A percentile compares a stretch with the other conserved stretches of the same genome.
phyloP scores from a whole-genome alignment of 75 land plant genomes.

The Pinus albicaulis region DNA sequence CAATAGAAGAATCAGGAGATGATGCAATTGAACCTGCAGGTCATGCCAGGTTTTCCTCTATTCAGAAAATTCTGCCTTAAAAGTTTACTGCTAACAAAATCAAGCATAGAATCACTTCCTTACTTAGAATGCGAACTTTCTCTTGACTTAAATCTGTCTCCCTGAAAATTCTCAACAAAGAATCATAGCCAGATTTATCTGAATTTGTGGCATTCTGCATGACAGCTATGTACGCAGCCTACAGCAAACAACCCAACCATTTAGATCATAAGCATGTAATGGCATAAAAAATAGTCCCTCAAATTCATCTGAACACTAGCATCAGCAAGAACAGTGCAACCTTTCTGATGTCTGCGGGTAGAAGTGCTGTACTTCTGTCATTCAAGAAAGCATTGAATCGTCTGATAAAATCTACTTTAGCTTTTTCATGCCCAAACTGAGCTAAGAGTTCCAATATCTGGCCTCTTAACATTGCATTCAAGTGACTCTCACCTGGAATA shows the following conservation, averaged over 20 bases:
- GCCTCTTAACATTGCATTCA: conserved; percentile 88
- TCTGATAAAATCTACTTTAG: conserved; percentile 61
- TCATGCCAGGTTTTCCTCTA: background rate
- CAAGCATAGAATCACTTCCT: conserved; percentile 5
- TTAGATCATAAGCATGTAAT: background rate
- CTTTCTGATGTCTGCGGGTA: conserved; percentile 90
- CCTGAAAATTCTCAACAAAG: conserved; percentile 66
- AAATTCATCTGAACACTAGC: background rate
- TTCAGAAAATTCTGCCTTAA: background rate
- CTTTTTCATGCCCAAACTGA: conserved; percentile 63
- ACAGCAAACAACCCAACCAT: conserved; percentile 10
- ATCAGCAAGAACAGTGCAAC: conserved; percentile 26
- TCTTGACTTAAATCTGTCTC: conserved; percentile 94
- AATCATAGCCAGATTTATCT: conserved; percentile 71
- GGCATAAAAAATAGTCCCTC: background rate
- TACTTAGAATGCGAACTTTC: conserved; percentile 79
- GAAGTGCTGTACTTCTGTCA: conserved; percentile 74
- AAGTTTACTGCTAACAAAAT: background rate
- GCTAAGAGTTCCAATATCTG: conserved; percentile 79
- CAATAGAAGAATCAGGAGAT: conserved; percentile 63
- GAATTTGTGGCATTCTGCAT: conserved; percentile 60
- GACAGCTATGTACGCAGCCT: conserved; percentile 92
- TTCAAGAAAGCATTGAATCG: conserved; percentile 75
- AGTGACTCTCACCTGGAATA: conserved; percentile 63
- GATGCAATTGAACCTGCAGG: conserved; percentile 66